Percentiles rank a stretch among this genome's conserved stretches.
Conservation (phyloP, 2,329 filamentous ascomycete species). For the Sphaerulina populicola region DNA sequence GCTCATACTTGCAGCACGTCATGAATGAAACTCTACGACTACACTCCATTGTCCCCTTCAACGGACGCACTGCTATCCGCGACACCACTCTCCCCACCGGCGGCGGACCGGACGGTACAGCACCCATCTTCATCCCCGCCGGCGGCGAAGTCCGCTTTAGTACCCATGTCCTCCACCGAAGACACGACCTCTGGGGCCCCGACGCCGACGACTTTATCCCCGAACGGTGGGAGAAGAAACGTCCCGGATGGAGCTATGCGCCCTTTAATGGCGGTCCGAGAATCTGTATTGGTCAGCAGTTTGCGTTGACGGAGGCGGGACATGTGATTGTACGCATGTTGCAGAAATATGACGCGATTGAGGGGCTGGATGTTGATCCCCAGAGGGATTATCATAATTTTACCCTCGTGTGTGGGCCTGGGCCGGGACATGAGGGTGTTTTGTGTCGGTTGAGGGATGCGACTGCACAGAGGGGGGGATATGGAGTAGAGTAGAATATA, state of each 20-base stretch:
- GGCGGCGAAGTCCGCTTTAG: slow-evolving; percentile 55
- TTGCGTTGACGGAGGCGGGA: slow-evolving; percentile 40
- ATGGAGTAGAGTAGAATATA: too few relatives aligned
- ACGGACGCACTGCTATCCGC: slow-evolving; percentile 46
- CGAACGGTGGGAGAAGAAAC: slow-evolving; percentile 30
- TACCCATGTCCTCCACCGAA: slow-evolving; percentile 34
- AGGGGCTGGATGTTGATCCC: slow-evolving; percentile 13
- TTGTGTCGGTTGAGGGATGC: slow-evolving; percentile 3
- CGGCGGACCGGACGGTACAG: slow-evolving; percentile 43
- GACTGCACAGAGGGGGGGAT: too few relatives aligned
- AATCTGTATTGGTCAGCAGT: slow-evolving; percentile 42
- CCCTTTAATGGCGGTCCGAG: slow-evolving; percentile 35
- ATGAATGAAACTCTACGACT: slow-evolving; percentile 10
- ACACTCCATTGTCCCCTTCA: slow-evolving; percentile 53
- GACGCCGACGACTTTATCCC: slow-evolving; percentile 30
- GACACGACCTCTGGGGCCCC: slow-evolving; percentile 28
- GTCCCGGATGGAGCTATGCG: slow-evolving; percentile 13
- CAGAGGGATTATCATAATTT: slow-evolving; percentile 5
- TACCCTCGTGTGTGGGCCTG: slow-evolving; percentile 5
- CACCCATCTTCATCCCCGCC: slow-evolving; percentile 43
- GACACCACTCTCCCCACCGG: slow-evolving; percentile 66
- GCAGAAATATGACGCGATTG: slow-evolving; percentile 33
- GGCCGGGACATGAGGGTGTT: slow-evolving; percentile 6
- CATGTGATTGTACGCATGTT: slow-evolving; percentile 39
- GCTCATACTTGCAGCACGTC: slow-evolving; percentile 36